Conservation (phyloP, 1,284 basidiomycete genomes). For the Neolentinus lepideus region DNA sequence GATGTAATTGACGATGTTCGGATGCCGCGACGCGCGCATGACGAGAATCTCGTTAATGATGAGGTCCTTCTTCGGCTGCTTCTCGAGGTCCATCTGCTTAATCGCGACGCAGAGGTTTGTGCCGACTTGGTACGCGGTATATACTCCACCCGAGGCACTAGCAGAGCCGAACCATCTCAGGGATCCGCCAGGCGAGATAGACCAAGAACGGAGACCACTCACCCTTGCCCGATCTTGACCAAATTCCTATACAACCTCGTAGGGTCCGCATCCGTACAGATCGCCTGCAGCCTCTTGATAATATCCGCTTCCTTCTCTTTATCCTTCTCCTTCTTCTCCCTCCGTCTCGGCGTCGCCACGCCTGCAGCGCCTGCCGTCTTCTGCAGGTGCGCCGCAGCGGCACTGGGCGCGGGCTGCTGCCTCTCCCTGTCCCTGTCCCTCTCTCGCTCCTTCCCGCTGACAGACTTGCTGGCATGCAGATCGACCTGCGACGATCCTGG, state of each 20-base stretch:
- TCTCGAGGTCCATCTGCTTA: conserved; percentile 99
- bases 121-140: conserved; percentile 95
- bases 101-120: conserved; percentile 94
- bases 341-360: conserved; percentile 72
- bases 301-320: conserved; percentile 87
- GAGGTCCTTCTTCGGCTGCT: conserved; percentile 98
- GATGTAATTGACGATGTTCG: conserved; percentile 99
- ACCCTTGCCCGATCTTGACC: conserved; percentile 98
- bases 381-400: conserved; percentile 51
- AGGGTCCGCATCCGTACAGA: conserved; percentile 97
- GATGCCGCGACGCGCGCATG: conserved; percentile 93
- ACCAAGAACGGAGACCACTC: conserved; percentile 23
- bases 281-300: conserved; percentile 84
- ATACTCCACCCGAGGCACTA: conserved; percentile 95
- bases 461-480: conserved; percentile 34
- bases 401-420: conserved; percentile 32
- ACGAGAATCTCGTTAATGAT: conserved; percentile 99
- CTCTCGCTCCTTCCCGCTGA: conserved; percentile 9
- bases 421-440: conserved; percentile 10
- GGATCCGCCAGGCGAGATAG: conserved; percentile 5
- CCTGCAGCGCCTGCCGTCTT: conserved; percentile 43
- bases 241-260: conserved; percentile 89
- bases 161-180: neutral
- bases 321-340: conserved; percentile 81
- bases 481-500: conserved; percentile 50